Base-by-base conservation (phyloP, 2,329 filamentous ascomycete genomes). In the Bipolaris zeicola region DNA sequence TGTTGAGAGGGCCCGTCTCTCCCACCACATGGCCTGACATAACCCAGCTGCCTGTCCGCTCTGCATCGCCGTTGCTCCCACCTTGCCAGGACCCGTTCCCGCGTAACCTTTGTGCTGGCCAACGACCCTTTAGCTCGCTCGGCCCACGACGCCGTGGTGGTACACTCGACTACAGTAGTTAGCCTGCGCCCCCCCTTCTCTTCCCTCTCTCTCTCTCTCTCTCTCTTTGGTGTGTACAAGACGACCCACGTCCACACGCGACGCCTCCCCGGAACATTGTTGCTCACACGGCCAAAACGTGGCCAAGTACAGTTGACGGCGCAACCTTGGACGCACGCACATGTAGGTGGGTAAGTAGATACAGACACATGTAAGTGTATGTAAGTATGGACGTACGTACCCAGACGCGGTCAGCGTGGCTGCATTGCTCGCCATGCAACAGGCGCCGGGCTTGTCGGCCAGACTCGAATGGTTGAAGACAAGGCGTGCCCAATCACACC, bases 41-140 rank as follows among this genome's bases (percentile, higher is more conserved):
- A 50, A 20, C 33, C 26, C 52, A 5, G 39, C 39, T 44, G 36
- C 31, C 44, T 31, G 20, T 31, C 48, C 51, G 42, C 45, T 49
- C 68, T 72, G 69, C 70, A 69, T 58, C 67, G 57, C 69, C 71
- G 69, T 73, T 73, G 62, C 46, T 64, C 63, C 54, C 55, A 57
- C 62, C 55, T 52, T 37, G 60, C 55, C 60, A 55, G 47, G 47
- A 48, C 62, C 69, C 70, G 68, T 71, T 70, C 64, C 66, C 60
- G 70, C 70, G 65, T 63, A 64, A 73, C 71, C 52, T 51, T 44
- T 47, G 34, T 42, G 49, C 54, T 62, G 61, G 65, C 61, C 42
- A 53, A 55, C 50, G 26, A 57, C 54, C 50, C 26, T 10, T 28
- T 28, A 28, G 26, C 26, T 28, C 26, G 26, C 26, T 28, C 26